A percentile compares a stretch with the other conserved stretches of the same genome.
These are phyloP conservation scores for Cubamyces sp. DNA, from an alignment of 768 basidiomycete species.

Conservation along the genomic window DNA sequence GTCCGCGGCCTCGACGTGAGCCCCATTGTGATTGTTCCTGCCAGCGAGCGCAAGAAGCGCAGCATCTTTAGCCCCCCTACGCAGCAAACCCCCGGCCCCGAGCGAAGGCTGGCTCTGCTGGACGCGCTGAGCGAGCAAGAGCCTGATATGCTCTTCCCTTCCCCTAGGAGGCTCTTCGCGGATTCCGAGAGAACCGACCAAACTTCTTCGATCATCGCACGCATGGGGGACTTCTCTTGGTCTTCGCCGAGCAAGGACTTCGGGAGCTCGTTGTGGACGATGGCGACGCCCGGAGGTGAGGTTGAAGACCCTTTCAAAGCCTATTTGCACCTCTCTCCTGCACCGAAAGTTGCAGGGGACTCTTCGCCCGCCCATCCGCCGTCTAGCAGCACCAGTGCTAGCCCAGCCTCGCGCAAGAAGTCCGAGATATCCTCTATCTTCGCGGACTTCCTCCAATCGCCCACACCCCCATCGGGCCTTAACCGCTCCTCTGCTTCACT, in stretches of 20 bases:
- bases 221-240: constrained; percentile 14
- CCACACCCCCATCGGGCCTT: neutral
- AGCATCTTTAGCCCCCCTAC: constrained; percentile 44
- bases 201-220: constrained; percentile 10
- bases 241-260: constrained; percentile 2
- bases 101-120: constrained; percentile 8
- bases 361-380: constrained; percentile 14
- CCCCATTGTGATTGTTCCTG: constrained; percentile 37
- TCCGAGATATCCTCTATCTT: neutral
- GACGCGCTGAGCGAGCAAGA: constrained; percentile 19
- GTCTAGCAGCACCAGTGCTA: constrained; percentile 8
- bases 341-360: neutral
- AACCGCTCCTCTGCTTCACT: neutral
- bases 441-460: constrained; percentile 1
- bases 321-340: constrained; percentile 5
- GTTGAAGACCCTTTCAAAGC: constrained; percentile 15
- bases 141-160: constrained; percentile 21
- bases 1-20: constrained; percentile 39
- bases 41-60: constrained; percentile 40
- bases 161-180: constrained; percentile 28
- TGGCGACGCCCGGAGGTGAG: neutral
- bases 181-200: constrained; percentile 24
- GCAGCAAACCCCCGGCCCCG: neutral
- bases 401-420: neutral
- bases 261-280: neutral